Percentiles rank a stretch among this genome's conserved stretches.
Conservation (phyloP, 2,329 filamentous ascomycete genomes). For the Microcera coccophila region DNA sequence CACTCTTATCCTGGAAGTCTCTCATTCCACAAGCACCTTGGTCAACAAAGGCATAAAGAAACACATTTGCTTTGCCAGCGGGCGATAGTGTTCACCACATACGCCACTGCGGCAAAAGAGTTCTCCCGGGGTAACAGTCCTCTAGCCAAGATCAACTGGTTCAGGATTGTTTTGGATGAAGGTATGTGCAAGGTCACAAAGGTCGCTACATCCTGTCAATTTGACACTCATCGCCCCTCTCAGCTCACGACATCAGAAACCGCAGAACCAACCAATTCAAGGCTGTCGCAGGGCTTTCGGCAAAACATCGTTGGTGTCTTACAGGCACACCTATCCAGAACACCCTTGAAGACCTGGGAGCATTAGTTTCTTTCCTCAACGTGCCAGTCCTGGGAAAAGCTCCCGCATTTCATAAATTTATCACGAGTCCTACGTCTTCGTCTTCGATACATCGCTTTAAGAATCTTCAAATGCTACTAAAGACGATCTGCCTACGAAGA, state of each 20-base stretch:
- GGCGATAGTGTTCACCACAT: constrained; percentile 47
- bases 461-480: constrained; percentile 26
- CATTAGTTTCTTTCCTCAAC: constrained; percentile 47
- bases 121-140: background rate
- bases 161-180: constrained; percentile 43
- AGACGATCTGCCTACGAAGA: constrained; percentile 40
- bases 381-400: constrained; percentile 40
- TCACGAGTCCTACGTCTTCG: constrained; percentile 21
- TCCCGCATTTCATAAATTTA: constrained; percentile 40
- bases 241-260: background rate
- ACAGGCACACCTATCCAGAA: constrained; percentile 55
- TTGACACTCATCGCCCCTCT: constrained; percentile 32
- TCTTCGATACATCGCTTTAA: background rate
- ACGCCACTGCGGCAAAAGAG: constrained; percentile 42
- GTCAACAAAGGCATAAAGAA: constrained; percentile 24
- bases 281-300: constrained; percentile 38
- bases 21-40: constrained; percentile 36
- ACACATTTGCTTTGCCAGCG: constrained; percentile 24
- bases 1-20: constrained; percentile 31
- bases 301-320: constrained; percentile 49
- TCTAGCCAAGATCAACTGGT: constrained; percentile 39
- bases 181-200: constrained; percentile 28
- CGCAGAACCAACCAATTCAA: constrained; percentile 37
- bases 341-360: constrained; percentile 47
- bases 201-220: constrained; percentile 40